Conservation (phyloP, 2,329 filamentous ascomycete species). For the Ascosphaera apis region DNA sequence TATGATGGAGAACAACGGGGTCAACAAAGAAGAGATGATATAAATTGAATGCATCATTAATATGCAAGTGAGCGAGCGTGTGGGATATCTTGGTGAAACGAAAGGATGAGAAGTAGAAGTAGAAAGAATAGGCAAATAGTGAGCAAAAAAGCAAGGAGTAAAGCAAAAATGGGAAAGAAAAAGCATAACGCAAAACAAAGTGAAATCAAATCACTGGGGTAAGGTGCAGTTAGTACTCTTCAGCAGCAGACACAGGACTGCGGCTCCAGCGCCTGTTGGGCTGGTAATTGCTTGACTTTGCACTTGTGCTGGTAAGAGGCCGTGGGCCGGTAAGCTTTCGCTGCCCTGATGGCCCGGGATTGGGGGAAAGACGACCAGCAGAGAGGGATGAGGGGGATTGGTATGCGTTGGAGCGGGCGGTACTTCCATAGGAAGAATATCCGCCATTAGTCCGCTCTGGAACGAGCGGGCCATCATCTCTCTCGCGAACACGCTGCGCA, state of each 20-base stretch:
- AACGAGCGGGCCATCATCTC: slow-evolving; percentile 35
- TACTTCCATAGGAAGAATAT: slow-evolving; percentile 3
- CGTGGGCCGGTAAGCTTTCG: slow-evolving; percentile 26
- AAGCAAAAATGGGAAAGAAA: slow-evolving; percentile 3
- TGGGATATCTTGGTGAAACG: slow-evolving; percentile 1
- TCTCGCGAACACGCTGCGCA: slow-evolving; percentile 29
- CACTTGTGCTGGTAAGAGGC: slow-evolving; percentile 17
- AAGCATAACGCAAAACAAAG: no score
- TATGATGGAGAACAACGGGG: background rate
- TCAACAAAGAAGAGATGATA: slow-evolving; percentile 4
- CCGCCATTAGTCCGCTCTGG: slow-evolving; percentile 25
- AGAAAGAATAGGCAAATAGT: slow-evolving; percentile 1
- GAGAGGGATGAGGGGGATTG: slow-evolving; percentile 4
- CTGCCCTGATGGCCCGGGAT: slow-evolving; percentile 10
- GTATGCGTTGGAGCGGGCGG: background rate
- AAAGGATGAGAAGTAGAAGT: slow-evolving; percentile 2
- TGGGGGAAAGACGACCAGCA: slow-evolving; percentile 11
- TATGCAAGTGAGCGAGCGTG: background rate
- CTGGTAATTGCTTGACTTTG: background rate
- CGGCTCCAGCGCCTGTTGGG: slow-evolving; percentile 10
- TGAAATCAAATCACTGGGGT: no score
- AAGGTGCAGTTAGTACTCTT: slow-evolving; percentile 18
- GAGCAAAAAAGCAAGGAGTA: slow-evolving; percentile 1
- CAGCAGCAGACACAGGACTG: slow-evolving; percentile 14
- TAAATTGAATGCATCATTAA: slow-evolving; percentile 2